Evolutionary conservation across 1,139 yeast species (phyloP).

Genomic region (Lipomyces yarrowii): DNA sequence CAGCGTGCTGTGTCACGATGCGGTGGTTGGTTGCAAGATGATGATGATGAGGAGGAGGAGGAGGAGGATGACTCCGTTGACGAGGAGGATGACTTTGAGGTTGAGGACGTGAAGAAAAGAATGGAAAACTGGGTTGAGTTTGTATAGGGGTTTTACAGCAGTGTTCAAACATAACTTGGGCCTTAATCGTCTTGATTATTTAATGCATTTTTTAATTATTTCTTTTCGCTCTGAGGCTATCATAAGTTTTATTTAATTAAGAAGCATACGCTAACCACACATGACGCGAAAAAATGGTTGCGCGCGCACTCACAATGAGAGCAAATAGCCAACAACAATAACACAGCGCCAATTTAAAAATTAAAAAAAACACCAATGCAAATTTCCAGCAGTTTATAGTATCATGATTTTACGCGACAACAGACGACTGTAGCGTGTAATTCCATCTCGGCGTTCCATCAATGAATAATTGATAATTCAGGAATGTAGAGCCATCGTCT

Average conservation of each 20-base stretch:
- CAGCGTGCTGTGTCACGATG: slow-evolving; percentile 79
- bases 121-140: not conserved
- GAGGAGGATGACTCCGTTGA: slow-evolving; percentile 26
- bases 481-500: not conserved
- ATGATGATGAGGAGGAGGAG: slow-evolving; percentile 18
- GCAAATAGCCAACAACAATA: not conserved
- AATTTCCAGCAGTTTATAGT: not conserved
- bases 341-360: not conserved
- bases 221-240: too few species aligned
- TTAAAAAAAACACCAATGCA: not conserved
- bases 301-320: not conserved
- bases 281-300: not conserved
- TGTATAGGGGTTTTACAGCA: too few species aligned
- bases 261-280: too few species aligned
- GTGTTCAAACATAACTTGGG: too few species aligned
- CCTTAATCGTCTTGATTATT: too few species aligned
- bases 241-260: too few species aligned
- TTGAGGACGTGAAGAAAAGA: slow-evolving; percentile 6
- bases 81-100: slow-evolving; percentile 22
- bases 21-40: slow-evolving; percentile 65
- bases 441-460: slow-evolving; percentile 30
- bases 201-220: too few species aligned
- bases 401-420: not conserved
- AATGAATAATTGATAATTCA: slow-evolving; percentile 21
- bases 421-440: slow-evolving; percentile 8